phyloP scores from a whole-genome alignment of 2,329 filamentous ascomycete genomes.

The Fulvia fulva region DNA sequence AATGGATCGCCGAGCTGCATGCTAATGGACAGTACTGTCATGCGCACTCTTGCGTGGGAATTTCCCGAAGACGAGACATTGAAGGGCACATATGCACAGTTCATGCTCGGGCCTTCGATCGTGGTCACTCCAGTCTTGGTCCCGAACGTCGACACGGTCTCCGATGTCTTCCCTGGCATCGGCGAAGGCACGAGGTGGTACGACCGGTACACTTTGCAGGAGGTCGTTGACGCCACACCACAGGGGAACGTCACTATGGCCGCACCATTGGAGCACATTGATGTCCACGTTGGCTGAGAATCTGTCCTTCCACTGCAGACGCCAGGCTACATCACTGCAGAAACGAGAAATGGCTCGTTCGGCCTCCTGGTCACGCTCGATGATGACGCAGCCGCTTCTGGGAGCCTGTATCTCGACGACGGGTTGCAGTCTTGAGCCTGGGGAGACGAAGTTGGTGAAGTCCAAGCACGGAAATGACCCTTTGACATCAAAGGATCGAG shows the following conservation, averaged over 20 bases:
- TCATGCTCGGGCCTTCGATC: conserved; percentile 58
- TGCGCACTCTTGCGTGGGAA: conserved; percentile 63
- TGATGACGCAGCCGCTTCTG: background rate
- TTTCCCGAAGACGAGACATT: conserved; percentile 65
- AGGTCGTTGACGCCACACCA: conserved; percentile 45
- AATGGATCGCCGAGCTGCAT: conserved; percentile 50
- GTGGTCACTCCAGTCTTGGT: conserved; percentile 64
- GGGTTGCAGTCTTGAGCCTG: conserved; percentile 55
- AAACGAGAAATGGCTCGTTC: conserved; percentile 12
- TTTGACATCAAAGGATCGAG: conserved; percentile 16
- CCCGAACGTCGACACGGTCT: conserved; percentile 56
- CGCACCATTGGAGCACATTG: conserved; percentile 27
- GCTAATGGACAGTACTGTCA: conserved; percentile 49
- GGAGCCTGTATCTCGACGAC: conserved; percentile 54
- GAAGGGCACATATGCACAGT: conserved; percentile 56
- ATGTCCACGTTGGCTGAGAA: conserved; percentile 25
- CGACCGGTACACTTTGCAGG: conserved; percentile 66
- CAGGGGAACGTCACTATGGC: conserved; percentile 34
- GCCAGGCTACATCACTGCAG: conserved; percentile 20
- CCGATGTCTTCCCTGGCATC: conserved; percentile 66
- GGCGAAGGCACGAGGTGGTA: conserved; percentile 61
- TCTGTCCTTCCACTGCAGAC: conserved; percentile 23
- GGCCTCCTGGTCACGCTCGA: conserved; percentile 16
- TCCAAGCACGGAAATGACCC: conserved; percentile 18
- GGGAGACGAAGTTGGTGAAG: conserved; percentile 51